A percentile compares a stretch with the other conserved stretches of the same genome.
Evolutionary conservation across 768 basidiomycete species (phyloP).

Genomic region (Pleurotus tuoliensis): DNA sequence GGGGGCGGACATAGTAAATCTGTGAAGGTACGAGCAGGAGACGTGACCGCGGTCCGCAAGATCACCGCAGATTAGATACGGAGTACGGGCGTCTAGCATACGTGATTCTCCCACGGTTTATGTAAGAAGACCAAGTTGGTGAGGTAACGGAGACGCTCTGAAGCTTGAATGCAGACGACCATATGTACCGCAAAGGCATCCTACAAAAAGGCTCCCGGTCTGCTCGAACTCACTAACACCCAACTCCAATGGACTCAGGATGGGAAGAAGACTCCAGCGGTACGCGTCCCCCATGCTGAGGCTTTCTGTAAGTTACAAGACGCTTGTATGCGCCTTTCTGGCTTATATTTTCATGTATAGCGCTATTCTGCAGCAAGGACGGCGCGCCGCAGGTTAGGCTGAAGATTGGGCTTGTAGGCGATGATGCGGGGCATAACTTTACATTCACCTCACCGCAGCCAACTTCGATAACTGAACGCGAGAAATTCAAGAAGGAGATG

Average conservation of each 20-base stretch:
- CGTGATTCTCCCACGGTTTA: slow-evolving; percentile 12
- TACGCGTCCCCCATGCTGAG: slow-evolving; percentile 58
- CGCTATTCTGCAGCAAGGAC: slow-evolving; percentile 84
- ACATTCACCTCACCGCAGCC: slow-evolving; percentile 69
- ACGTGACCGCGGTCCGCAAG: no score
- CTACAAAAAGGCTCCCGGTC: slow-evolving; percentile 80
- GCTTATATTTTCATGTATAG: slow-evolving; percentile 31
- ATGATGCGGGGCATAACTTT: slow-evolving; percentile 79
- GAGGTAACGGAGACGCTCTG: slow-evolving; percentile 8
- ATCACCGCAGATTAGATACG: slow-evolving; percentile 12
- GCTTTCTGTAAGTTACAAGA: slow-evolving; percentile 51
- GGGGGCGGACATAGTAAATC: slow-evolving; percentile 21
- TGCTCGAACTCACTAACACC: slow-evolving; percentile 68
- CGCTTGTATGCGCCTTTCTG: slow-evolving; percentile 9
- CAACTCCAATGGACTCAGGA: slow-evolving; percentile 81
- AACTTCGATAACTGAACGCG: slow-evolving; percentile 66
- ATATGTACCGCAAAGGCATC: slow-evolving; percentile 72
- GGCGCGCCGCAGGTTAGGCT: slow-evolving; percentile 76
- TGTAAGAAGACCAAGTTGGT: slow-evolving; percentile 16
- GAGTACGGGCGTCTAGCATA: background rate
- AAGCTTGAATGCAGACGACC: slow-evolving; percentile 53
- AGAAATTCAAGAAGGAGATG: slow-evolving; percentile 78
- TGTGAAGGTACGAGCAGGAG: background rate
- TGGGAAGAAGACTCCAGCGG: slow-evolving; percentile 58
- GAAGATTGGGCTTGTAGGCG: slow-evolving; percentile 64